A percentile compares a stretch with the other conserved stretches of the same genome.
Evolutionary conservation across 2,329 filamentous ascomycete species (phyloP).

Genomic region (Parafenestella ontariensis): DNA sequence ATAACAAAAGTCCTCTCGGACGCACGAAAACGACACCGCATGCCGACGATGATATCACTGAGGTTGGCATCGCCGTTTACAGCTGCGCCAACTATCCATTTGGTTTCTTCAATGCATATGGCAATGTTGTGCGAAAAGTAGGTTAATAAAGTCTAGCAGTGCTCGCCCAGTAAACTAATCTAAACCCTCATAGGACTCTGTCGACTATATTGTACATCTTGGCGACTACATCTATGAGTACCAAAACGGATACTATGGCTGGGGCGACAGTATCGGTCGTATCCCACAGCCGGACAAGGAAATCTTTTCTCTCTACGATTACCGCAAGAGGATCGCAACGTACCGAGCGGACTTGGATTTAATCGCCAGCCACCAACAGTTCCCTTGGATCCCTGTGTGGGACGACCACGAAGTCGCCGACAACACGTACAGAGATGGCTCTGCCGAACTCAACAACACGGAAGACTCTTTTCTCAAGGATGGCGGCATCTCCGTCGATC

Average conservation of each 20-base stretch:
- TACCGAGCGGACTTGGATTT: conserved; percentile 53
- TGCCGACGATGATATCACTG: conserved; percentile 62
- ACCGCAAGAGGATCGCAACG: conserved; percentile 51
- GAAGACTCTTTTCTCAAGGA: conserved; percentile 50
- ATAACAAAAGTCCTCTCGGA: conserved; percentile 67
- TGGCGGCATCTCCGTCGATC: conserved; percentile 51
- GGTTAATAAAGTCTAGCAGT: background rate
- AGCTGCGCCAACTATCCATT: conserved; percentile 66
- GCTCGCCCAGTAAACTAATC: background rate
- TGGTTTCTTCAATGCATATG: conserved; percentile 59
- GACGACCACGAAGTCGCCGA: conserved; percentile 56
- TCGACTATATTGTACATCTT: conserved; percentile 52
- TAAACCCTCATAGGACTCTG: conserved; percentile 43
- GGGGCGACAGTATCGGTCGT: conserved; percentile 42
- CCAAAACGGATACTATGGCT: conserved; percentile 46
- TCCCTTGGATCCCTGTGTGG: conserved; percentile 53
- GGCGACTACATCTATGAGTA: conserved; percentile 56
- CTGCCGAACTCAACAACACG: conserved; percentile 52
- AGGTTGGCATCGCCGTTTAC: conserved; percentile 71
- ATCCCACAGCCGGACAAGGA: conserved; percentile 46
- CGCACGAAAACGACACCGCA: conserved; percentile 73
- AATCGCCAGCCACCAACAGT: conserved; percentile 48
- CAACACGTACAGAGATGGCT: conserved; percentile 52
- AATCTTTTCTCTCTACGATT: conserved; percentile 54
- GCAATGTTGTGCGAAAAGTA: conserved; percentile 47